phyloP scores from a whole-genome alignment of 768 basidiomycete species.

The Kwoniella botswanensis region DNA sequence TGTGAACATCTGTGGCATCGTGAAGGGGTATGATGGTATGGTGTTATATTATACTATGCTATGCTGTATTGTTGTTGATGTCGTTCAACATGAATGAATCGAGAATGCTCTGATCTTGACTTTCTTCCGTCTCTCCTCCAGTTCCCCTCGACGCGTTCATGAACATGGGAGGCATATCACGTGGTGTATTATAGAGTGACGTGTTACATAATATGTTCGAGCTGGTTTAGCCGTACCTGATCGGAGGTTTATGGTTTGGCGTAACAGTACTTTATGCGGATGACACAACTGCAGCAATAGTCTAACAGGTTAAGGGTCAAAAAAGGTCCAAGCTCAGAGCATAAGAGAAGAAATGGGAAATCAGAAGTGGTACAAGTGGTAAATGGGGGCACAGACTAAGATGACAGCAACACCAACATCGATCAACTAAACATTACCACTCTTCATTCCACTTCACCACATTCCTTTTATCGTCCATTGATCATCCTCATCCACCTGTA shows the following conservation, averaged over 20 bases:
- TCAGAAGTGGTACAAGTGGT: neutral
- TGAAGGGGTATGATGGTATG: neutral
- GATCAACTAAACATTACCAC: conserved; percentile 4
- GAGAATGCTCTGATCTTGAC: neutral
- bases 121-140: neutral
- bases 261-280: neutral
- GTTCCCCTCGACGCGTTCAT: conserved; percentile 1
- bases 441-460: neutral
- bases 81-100: neutral
- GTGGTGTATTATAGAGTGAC: neutral
- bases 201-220: conserved; percentile 1
- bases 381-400: neutral
- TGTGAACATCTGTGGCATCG: conserved; percentile 40
- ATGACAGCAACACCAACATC: neutral
- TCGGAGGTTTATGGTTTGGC: conserved; percentile 6
- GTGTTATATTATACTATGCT: neutral
- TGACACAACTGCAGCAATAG: neutral
- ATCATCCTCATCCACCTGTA: neutral
- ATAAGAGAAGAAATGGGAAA: neutral
- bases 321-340: conserved; percentile 11
- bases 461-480: neutral
- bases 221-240: conserved; percentile 12
- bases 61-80: neutral
- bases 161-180: neutral
- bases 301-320: neutral